Conservation (phyloP, 768 basidiomycete species). For the Lyophyllum decastes region DNA sequence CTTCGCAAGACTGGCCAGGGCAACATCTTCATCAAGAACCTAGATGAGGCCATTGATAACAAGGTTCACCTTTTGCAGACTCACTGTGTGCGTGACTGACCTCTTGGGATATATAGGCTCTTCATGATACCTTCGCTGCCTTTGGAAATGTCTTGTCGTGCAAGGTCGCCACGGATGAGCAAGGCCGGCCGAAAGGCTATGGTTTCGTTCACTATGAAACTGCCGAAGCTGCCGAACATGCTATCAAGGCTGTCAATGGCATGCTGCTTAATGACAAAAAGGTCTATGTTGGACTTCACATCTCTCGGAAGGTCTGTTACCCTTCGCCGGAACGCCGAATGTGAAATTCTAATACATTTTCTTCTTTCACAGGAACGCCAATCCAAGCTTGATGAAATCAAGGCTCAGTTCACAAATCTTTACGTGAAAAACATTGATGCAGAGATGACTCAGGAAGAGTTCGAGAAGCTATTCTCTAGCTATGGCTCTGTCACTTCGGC, state of each 20-base stretch:
- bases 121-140: constrained; percentile 98
- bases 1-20: constrained; percentile 99
- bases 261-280: constrained; percentile 99
- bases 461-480: constrained; percentile 73
- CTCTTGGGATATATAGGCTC: constrained; percentile 58
- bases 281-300: constrained; percentile 97
- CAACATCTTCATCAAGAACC: constrained; percentile 99
- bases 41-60: constrained; percentile 97
- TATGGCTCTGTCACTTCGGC: constrained; percentile 91
- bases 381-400: constrained; percentile 98
- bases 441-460: constrained; percentile 84
- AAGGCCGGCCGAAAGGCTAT: constrained; percentile 94
- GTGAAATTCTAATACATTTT: neutral
- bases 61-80: constrained; percentile 54
- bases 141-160: constrained; percentile 99
- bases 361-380: constrained; percentile 78
- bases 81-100: neutral
- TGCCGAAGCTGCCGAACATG: constrained; percentile 90
- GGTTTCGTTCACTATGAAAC: constrained; percentile 99
- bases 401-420: constrained; percentile 95
- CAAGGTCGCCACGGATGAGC: constrained; percentile 97
- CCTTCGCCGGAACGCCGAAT: neutral
- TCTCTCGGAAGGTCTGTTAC: constrained; percentile 83
- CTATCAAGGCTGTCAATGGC: constrained; percentile 98
- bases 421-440: constrained; percentile 96